These are phyloP conservation scores for Dictyostelium firmibasis DNA, from an alignment of 78 protist genomes.

Conservation along the genomic window DNA sequence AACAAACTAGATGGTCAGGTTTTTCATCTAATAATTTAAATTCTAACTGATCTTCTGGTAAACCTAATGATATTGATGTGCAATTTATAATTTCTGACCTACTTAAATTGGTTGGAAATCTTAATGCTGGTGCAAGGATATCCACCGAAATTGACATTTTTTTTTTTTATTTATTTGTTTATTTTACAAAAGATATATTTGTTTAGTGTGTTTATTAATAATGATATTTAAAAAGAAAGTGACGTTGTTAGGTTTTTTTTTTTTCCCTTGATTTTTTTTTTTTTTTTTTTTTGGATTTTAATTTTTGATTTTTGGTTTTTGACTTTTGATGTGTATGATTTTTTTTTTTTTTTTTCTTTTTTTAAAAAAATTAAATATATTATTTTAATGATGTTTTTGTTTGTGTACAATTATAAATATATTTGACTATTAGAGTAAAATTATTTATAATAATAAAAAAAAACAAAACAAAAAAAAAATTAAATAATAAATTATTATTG, in stretches of 20 bases:
- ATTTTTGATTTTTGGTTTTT: too few relatives aligned
- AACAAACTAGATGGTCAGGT: slow-evolving; percentile 17
- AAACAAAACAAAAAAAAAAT: too few relatives aligned
- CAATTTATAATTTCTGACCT: slow-evolving; percentile 31
- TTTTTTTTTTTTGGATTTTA: too few relatives aligned
- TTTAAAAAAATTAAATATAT: too few relatives aligned
- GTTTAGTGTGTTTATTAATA: too few relatives aligned
- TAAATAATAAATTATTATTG: too few relatives aligned
- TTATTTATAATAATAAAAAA: too few relatives aligned
- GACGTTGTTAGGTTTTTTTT: not conserved
- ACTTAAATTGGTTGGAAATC: slow-evolving; percentile 25
- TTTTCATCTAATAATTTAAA: slow-evolving; percentile 6
- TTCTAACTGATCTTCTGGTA: slow-evolving; percentile 48
- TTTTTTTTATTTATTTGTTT: not conserved
- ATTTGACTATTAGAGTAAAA: too few relatives aligned
- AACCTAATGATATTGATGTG: slow-evolving; percentile 39
- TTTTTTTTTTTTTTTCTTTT: too few relatives aligned
- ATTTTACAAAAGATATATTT: not conserved
- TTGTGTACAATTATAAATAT: too few relatives aligned
- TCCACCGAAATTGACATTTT: slow-evolving; percentile 51
- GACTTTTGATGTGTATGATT: too few relatives aligned
- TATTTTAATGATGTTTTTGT: too few relatives aligned
- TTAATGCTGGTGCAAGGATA: slow-evolving; percentile 63
- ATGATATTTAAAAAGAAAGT: not conserved
- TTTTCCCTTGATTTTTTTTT: not conserved